Base-by-base conservation (phyloP, 1,284 basidiomycete genomes). In the Cystobasidium pallidum region DNA sequence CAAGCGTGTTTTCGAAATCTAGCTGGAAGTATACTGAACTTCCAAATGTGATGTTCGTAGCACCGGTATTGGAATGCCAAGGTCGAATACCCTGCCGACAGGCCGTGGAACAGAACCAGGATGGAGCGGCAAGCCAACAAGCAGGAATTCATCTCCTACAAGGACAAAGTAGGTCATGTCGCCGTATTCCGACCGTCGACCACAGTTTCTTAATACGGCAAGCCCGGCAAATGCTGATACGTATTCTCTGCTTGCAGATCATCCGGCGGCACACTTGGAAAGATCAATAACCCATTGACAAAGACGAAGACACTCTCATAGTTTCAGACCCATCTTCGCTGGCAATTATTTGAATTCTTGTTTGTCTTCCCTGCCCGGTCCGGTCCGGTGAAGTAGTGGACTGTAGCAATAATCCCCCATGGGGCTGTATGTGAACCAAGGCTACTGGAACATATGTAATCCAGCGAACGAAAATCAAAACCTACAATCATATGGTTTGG, bases 241-340 rank as follows among this genome's bases (percentile, higher is more conserved):
- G 3, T 55, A 7, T 21, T 4, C 30, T 55, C 6, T 32, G 3
- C 7, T 61, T 61, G 19, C 21, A 61, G 58, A 43, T 24, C 36
- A 3, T 45, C 58, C 8, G 19, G 39, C 1, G 39, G 39, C 17
- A 11, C 58, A 3, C 26, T 61, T 39, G 39, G 26, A 21, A 61
- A 61, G 36, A 61, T 45, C 54, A 57, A 30, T 2, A 3, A 34
- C 6, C 58, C 58, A 1, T 21, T 61, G 13, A 26, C 58, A 43
- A 61, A 61, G 58, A 61, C 58, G 11, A 61, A 61, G 58, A 61
- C 58, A 2, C 58, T 45, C 21, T 61, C 58, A 15, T 61, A 39
- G 45, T n/a, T n/a, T n/a, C n/a, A n/a, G n/a, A n/a, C n/a, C n/a
- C n/a, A n/a, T n/a, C n/a, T n/a, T n/a, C n/a, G n/a, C n/a, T n/a